These are phyloP conservation scores for Vigna unguiculata DNA, from an alignment of 306 rosid genomes.

Conservation along the genomic window DNA sequence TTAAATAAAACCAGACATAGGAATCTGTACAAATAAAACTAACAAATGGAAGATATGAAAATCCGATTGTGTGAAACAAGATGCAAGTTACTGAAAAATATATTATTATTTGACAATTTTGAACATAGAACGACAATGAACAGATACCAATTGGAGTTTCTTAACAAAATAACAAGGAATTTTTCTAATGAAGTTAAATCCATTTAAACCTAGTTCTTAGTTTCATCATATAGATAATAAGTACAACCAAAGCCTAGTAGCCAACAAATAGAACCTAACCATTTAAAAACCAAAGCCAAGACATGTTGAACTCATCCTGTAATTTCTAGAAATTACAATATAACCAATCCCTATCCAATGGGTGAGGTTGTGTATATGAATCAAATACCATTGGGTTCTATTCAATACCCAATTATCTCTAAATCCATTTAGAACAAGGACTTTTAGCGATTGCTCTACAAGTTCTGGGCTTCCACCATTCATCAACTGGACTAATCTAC, in stretches of 20 bases:
- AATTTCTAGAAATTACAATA: no score
- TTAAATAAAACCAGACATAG: neutral
- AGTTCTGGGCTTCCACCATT: no score
- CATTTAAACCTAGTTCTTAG: neutral
- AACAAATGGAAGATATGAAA: neutral
- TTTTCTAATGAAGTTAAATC: neutral
- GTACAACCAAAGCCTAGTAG: neutral
- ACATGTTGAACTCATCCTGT: no score
- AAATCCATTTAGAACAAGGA: no score
- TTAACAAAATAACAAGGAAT: neutral
- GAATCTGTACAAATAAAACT: slow-evolving; percentile 11
- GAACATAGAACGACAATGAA: slow-evolving; percentile 21
- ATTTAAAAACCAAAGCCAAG: no score
- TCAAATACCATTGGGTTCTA: no score
- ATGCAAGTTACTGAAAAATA: neutral
- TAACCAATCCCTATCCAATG: no score
- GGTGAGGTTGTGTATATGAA: no score
- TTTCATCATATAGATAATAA: neutral
- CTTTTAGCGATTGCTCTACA: no score
- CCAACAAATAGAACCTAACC: no score
- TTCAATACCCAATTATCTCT: no score
- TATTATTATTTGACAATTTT: neutral
- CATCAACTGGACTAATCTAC: no score
- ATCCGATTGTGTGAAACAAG: neutral
- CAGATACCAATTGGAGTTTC: neutral